Evolutionary conservation across 2,329 filamentous ascomycete genomes (phyloP), one percentile per base, ranked within the genome.

Genomic region (Alternaria tenuissima): DNA sequence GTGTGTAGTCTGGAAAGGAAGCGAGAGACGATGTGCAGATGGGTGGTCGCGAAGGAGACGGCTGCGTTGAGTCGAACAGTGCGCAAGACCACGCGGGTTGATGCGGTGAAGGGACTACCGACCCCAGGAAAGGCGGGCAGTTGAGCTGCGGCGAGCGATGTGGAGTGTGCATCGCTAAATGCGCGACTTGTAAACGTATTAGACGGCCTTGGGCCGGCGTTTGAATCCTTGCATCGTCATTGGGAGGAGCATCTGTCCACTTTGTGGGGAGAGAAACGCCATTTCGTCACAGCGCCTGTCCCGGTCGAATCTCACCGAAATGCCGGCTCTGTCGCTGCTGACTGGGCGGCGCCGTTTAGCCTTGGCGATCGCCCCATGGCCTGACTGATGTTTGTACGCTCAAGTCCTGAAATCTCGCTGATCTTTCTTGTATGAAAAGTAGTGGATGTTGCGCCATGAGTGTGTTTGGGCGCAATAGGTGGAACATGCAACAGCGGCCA

Each of bases 91-190:
- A 52, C 34, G 52, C 57, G 53, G 36, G 61, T 54, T 38, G 55
- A 57, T 61, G 65, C 61, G 63, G 67, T 69, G 61, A 65, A 67
- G 62, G 62, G 63, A 62, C 59, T 57, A 59, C 22, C 44, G 55
- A 65, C 65, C 65, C 63, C 65, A 65, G 61, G 61, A 69, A 66
- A 63, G 56, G 57, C 59, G 65, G 65, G 62, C 61, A 57, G 59
- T 60, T 63, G 59, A 69, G 63, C 58, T 63, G 56, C 53, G 55
- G 52, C 55, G 52, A 58, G 41, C 59, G 57, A 61, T 57, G 66
- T 64, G 63, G 66, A 63, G 63, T 62, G 59, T 47, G 59, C 63
- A 65, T 69, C 55, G 63, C 62, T 61, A 54, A 51, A 39, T 61
- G 54, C 48, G 61, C 44, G 53, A 53, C 53, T 59, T 60, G 46